Conservation (phyloP, 371 early-diverging fungal genomes). For the Mucor indicus region DNA sequence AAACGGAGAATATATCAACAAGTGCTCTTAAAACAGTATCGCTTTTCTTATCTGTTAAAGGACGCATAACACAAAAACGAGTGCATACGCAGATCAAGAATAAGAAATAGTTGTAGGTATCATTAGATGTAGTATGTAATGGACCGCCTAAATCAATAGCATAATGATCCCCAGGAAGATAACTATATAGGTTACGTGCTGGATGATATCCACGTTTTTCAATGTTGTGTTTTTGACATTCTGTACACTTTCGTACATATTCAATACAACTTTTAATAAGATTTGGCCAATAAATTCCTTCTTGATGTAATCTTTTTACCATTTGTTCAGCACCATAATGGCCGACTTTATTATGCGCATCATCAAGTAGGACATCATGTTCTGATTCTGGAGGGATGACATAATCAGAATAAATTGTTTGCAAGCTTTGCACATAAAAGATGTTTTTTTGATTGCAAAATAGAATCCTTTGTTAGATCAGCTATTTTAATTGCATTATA, state of each 20-base stretch:
- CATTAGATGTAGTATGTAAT: neutral
- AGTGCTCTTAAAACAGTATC: neutral
- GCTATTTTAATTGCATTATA: too few species aligned
- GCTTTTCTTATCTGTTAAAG: constrained; percentile 10
- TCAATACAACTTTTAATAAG: neutral
- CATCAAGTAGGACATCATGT: neutral
- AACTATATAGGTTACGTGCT: neutral
- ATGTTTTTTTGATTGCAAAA: too few species aligned
- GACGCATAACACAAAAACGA: constrained; percentile 8
- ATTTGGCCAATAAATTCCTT: neutral
- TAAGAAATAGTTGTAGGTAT: constrained; percentile 1
- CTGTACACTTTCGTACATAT: neutral
- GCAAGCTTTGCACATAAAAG: neutral
- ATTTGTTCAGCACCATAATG: constrained; percentile 17
- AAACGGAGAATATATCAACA: neutral
- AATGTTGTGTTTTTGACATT: neutral
- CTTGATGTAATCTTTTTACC: neutral
- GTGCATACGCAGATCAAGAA: constrained; percentile 14
- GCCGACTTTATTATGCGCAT: constrained; percentile 7
- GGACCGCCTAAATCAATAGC: constrained; percentile 12
- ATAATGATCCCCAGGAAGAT: neutral
- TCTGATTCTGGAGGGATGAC: neutral
- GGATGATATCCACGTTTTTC: neutral
- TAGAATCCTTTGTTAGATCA: neutral
- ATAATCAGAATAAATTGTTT: neutral